phyloP scores from a whole-genome alignment of 2,329 filamentous ascomycete species.

The Purpureocillium takamizusanense region DNA sequence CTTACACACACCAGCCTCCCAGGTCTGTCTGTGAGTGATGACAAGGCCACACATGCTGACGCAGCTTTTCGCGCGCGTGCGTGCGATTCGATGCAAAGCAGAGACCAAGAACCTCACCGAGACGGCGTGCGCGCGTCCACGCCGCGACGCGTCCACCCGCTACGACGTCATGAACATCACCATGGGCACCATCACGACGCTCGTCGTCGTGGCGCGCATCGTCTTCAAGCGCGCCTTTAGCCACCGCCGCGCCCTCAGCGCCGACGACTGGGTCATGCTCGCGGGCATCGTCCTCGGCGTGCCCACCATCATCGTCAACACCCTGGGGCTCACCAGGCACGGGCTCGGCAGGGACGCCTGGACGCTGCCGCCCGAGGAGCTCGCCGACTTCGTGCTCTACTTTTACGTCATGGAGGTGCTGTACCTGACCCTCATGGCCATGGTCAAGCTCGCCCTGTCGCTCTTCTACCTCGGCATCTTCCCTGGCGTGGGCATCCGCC shows the following conservation, averaged over 20 bases:
- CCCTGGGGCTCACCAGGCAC: constrained; percentile 17
- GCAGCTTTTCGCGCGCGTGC: too few species aligned
- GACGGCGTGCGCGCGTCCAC: background rate
- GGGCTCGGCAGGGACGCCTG: constrained; percentile 37
- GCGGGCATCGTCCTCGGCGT: constrained; percentile 16
- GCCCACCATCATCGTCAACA: constrained; percentile 18
- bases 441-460: constrained; percentile 37
- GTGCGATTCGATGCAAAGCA: too few species aligned
- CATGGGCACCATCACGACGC: background rate
- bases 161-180: constrained; percentile 1
- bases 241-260: constrained; percentile 17
- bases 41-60: too few species aligned
- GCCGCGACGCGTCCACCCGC: background rate
- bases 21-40: too few species aligned
- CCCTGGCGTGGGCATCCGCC: constrained; percentile 22
- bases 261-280: constrained; percentile 26
- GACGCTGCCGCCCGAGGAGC: constrained; percentile 26
- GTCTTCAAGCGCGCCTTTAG: constrained; percentile 23
- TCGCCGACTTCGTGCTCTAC: constrained; percentile 29
- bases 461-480: constrained; percentile 44
- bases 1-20: too few species aligned
- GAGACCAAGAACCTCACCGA: constrained; percentile 1
- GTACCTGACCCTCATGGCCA: constrained; percentile 30
- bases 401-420: constrained; percentile 27
- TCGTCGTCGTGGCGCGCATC: constrained; percentile 28